Base-by-base conservation (phyloP, 2,329 filamentous ascomycete species). In the Cordyceps tenuipes region DNA sequence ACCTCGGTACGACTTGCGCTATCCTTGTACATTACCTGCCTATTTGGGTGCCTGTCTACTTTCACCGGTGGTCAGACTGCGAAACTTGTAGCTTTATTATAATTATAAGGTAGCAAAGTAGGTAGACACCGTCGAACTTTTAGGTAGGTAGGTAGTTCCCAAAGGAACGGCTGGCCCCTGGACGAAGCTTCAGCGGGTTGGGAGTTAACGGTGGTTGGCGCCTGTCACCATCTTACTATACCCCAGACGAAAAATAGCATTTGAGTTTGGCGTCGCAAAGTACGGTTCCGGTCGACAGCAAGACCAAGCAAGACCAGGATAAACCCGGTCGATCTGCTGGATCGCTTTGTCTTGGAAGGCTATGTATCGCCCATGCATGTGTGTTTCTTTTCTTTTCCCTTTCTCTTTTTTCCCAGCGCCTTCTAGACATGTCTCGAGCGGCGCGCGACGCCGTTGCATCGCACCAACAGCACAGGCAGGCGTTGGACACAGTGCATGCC, bases 341-440 rank as follows among this genome's bases (percentile, higher is more conserved):
- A 31, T 47, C 44, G 10, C 4, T 12, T 34, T 26, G 44, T 10
- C 51, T 7, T 17, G 23, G 21, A 39, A 19, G 7, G 31, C 34
- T 10, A 13, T 23, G 51, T 10, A 13, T 23, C 36, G 13, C 21
- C 15, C 15, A 23, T 43, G 39, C 52, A 31, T 17, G 10, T 21
- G 23, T 26, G 17, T 12, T 47, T 47, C 23, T 46, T 23, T 46
- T 7, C 21, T 26, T 26, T 46, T 17, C 43, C n/a, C 15, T 15
- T n/a, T 43, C 17, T 43, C 41, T 39, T 9, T 13, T 31, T 17
- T 31, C 34, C 21, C n/a, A 13, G 23, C n/a, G 17, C 12, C 31
- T 21, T 57, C 34, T 19, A 46, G 56, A 52, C 48, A 59, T 59
- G 46, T 59, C 36, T 58, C 26, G 44, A 39, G 31, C 31, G 26